phyloP scores from a whole-genome alignment of 106 monocot genomes.

The Ottelia alismoides region DNA sequence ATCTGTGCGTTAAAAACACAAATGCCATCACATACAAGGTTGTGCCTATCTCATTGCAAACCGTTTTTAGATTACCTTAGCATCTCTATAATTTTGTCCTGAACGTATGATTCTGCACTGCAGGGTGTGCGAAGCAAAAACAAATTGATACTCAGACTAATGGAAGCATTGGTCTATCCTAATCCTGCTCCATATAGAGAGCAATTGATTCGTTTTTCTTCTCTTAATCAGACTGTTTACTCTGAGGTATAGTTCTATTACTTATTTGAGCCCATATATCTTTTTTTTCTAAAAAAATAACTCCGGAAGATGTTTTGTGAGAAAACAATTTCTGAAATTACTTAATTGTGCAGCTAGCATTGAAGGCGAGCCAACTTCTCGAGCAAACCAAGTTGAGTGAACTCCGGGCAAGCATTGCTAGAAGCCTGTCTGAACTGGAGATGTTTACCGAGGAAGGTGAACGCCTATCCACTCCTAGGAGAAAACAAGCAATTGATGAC shows the following conservation, averaged over 20 bases:
- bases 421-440: slow-evolving; percentile 89
- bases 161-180: slow-evolving; percentile 97
- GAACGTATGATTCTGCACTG: background rate
- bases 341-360: slow-evolving; percentile 69
- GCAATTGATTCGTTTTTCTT: slow-evolving; percentile 79
- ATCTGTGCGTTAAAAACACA: too few species aligned
- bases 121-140: slow-evolving; percentile 96
- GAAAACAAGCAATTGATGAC: slow-evolving; percentile 91
- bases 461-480: slow-evolving; percentile 67
- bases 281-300: too few species aligned
- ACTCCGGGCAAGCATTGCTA: slow-evolving; percentile 77
- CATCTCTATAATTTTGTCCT: too few species aligned
- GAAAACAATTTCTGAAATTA: too few species aligned
- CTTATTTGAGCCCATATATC: too few species aligned
- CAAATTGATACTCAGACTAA: slow-evolving; percentile 78
- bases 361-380: slow-evolving; percentile 94
- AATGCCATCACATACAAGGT: too few species aligned
- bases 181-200: slow-evolving; percentile 91
- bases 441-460: slow-evolving; percentile 99
- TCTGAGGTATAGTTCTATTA: too few species aligned
- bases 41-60: too few species aligned
- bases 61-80: too few species aligned
- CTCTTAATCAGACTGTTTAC: slow-evolving; percentile 76
- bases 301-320: too few species aligned
- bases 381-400: slow-evolving; percentile 98